Evolutionary conservation across 2,329 filamentous ascomycete genomes (phyloP).

Genomic region (Fusarium austroafricanum): DNA sequence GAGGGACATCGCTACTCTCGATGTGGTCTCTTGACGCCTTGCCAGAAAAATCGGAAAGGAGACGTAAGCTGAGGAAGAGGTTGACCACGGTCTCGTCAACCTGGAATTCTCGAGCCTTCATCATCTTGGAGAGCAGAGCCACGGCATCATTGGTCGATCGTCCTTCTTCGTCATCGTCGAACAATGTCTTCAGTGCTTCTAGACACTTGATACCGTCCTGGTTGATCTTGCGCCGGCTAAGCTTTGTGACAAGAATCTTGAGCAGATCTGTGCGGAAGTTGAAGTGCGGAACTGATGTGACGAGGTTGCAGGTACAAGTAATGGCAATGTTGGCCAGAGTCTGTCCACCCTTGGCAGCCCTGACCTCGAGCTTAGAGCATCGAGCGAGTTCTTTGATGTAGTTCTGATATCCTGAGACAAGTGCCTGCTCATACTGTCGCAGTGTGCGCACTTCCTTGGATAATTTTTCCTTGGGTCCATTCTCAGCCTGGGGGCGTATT

Average conservation of each 20-base stretch:
- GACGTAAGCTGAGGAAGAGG: conserved; percentile 87
- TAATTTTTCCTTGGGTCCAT: conserved; percentile 80
- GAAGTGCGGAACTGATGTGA: conserved; percentile 91
- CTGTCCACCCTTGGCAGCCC: conserved; percentile 54
- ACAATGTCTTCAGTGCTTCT: conserved; percentile 82
- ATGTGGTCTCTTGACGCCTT: conserved; percentile 84
- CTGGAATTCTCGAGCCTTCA: conserved; percentile 85
- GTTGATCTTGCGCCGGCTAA: conserved; percentile 79
- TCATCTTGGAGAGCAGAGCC: conserved; percentile 89
- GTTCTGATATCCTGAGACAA: conserved; percentile 84
- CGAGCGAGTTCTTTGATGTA: conserved; percentile 82
- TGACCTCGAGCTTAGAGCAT: conserved; percentile 69
- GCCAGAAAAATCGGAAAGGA: conserved; percentile 87
- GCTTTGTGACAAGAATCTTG: conserved; percentile 85
- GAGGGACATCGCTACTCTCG: conserved; percentile 66
- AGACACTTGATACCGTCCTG: conserved; percentile 82
- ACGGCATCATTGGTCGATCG: conserved; percentile 88
- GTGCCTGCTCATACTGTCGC: conserved; percentile 85
- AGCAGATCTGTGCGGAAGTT: conserved; percentile 92
- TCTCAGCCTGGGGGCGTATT: conserved; percentile 84
- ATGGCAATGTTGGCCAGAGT: conserved; percentile 80
- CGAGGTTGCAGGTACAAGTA: conserved; percentile 83
- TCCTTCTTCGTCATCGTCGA: conserved; percentile 89
- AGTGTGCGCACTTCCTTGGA: conserved; percentile 91
- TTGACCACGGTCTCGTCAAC: conserved; percentile 89